A percentile compares a stretch with the other conserved stretches of the same genome.
Evolutionary conservation across 2,329 filamentous ascomycete genomes (phyloP).

Genomic region (Pyricularia grisea): DNA sequence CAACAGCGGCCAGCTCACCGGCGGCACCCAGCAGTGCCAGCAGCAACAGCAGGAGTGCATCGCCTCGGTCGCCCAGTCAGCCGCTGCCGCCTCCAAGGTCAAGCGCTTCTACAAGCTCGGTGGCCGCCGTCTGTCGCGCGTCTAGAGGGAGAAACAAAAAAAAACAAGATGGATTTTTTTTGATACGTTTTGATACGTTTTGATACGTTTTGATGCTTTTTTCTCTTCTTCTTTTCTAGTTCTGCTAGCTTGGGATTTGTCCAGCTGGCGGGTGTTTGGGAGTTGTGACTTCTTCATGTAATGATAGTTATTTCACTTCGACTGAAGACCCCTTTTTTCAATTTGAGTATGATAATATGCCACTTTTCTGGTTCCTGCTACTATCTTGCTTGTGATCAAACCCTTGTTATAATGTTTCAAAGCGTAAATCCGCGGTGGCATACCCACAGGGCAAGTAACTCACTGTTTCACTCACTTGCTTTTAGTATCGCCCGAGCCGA

Average conservation of each 20-base stretch:
- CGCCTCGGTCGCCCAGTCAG: slow-evolving; percentile 5
- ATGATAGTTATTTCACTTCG: neutral
- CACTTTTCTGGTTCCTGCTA: neutral
- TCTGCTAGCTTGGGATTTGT: neutral
- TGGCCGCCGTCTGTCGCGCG: neutral
- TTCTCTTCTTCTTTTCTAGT: neutral
- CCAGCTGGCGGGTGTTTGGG: neutral
- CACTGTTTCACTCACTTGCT: too few species aligned
- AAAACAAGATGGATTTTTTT: neutral
- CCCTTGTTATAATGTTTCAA: too few species aligned
- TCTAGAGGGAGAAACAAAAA: neutral
- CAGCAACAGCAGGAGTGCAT: slow-evolving; percentile 23
- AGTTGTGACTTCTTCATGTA: neutral
- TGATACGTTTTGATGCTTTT: neutral
- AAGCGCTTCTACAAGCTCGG: slow-evolving; percentile 7
- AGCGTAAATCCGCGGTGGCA: too few species aligned
- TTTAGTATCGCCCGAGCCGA: too few species aligned
- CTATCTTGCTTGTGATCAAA: neutral
- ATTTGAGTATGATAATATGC: neutral
- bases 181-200: too few species aligned
- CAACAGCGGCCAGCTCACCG: slow-evolving; percentile 21
- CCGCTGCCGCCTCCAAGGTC: slow-evolving; percentile 10
- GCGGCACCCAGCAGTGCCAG: slow-evolving; percentile 25
- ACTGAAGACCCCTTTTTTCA: neutral
- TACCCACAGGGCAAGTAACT: too few species aligned